These are phyloP conservation scores for Akanthomyces dipterigenus DNA, from an alignment of 2,329 filamentous ascomycete genomes.

Conservation along the genomic window DNA sequence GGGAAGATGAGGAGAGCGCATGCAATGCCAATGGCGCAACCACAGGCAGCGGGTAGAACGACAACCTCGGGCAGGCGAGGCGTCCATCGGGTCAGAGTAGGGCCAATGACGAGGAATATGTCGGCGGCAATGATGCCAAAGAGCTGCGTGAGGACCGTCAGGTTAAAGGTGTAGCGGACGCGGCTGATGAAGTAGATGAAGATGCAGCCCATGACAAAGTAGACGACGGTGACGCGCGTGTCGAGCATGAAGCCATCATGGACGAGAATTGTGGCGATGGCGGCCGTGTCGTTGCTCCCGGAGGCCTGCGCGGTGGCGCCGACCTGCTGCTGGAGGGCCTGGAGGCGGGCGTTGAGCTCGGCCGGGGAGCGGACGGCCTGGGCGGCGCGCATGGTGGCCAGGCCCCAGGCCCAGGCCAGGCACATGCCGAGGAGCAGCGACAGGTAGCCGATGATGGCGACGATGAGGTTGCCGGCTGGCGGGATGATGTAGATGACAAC, in stretches of 20 bases:
- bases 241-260: constrained; percentile 42
- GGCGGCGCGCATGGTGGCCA: constrained; percentile 42
- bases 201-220: constrained; percentile 30
- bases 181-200: constrained; percentile 40
- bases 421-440: constrained; percentile 40
- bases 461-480: constrained; percentile 37
- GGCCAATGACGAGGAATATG: constrained; percentile 37
- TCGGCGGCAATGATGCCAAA: constrained; percentile 41
- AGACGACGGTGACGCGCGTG: constrained; percentile 34
- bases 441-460: constrained; percentile 35
- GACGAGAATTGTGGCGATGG: constrained; percentile 26
- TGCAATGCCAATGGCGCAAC: constrained; percentile 36
- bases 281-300: constrained; percentile 14
- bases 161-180: constrained; percentile 37
- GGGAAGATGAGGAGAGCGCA: constrained; percentile 42
- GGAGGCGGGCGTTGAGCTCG: constrained; percentile 28
- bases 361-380: constrained; percentile 32
- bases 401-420: constrained; percentile 43
- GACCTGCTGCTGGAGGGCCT: constrained; percentile 29
- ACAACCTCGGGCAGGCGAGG: constrained; percentile 31
- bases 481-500: constrained; percentile 38
- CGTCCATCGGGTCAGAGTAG: constrained; percentile 33
- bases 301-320: constrained; percentile 25
- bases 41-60: constrained; percentile 39
- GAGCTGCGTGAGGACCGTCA: constrained; percentile 36